Conservation (phyloP, 2,329 filamentous ascomycete species). For the Zymoseptoria pseudotritici region DNA sequence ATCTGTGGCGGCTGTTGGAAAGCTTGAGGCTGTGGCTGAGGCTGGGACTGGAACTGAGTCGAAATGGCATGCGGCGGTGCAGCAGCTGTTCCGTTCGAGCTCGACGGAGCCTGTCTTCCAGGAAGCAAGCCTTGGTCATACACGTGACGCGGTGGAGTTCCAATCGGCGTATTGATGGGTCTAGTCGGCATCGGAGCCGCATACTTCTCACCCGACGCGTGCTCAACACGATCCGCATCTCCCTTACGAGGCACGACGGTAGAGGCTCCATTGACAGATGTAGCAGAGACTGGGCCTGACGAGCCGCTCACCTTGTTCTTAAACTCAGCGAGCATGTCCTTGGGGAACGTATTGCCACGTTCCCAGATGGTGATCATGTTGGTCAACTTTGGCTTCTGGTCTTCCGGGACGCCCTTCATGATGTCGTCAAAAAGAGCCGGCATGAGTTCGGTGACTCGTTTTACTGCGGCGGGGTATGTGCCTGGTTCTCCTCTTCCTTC, state of each 20-base stretch:
- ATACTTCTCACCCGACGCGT: slow-evolving; percentile 22
- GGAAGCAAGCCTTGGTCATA: slow-evolving; percentile 26
- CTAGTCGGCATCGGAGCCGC: slow-evolving; percentile 24
- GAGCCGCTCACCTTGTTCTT: slow-evolving; percentile 51
- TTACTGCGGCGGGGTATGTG: slow-evolving; percentile 88
- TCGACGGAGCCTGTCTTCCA: slow-evolving; percentile 8
- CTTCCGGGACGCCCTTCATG: slow-evolving; percentile 74
- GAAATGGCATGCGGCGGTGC: slow-evolving; percentile 4
- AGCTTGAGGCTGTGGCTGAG: slow-evolving; percentile 8
- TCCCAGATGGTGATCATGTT: slow-evolving; percentile 98
- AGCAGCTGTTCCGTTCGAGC: slow-evolving; percentile 11
- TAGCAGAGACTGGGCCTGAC: slow-evolving; percentile 4
- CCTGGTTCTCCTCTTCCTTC: slow-evolving; percentile 73
- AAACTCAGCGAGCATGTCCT: slow-evolving; percentile 70
- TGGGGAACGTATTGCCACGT: slow-evolving; percentile 83
- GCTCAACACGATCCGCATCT: slow-evolving; percentile 9
- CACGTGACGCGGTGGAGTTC: slow-evolving; percentile 25
- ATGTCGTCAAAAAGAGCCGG: slow-evolving; percentile 94
- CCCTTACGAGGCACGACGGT: slow-evolving; percentile 6
- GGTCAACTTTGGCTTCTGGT: slow-evolving; percentile 97
- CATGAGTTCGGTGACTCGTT: slow-evolving; percentile 92
- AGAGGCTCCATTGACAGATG: slow-evolving; percentile 11
- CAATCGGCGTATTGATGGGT: slow-evolving; percentile 23
- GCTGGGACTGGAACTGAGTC: slow-evolving; percentile 1
- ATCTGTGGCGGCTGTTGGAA: slow-evolving; percentile 9